phyloP scores from a whole-genome alignment of 441 rosid genomes.

The Pelargonium myrrhifolium region DNA sequence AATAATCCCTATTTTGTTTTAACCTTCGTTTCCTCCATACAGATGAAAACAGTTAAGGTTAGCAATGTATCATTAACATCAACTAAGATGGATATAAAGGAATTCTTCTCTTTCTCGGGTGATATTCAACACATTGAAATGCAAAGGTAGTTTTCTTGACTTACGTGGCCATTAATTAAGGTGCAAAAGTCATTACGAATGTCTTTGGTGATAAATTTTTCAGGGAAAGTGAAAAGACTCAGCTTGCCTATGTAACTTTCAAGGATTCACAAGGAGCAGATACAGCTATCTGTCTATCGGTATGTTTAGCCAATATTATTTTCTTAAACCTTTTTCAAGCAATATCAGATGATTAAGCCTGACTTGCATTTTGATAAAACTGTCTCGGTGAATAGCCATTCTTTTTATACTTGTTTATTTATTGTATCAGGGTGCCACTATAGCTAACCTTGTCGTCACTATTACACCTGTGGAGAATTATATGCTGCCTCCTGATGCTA shows the following conservation, averaged over 20 bases:
- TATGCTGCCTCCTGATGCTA: conserved; percentile 52
- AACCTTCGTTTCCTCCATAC: conserved; percentile 11
- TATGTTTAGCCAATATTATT: conserved; percentile 18
- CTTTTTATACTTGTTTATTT: not conserved
- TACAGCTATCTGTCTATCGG: conserved; percentile 62
- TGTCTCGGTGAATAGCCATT: not conserved
- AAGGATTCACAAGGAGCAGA: conserved; percentile 68
- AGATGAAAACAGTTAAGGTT: conserved; percentile 58
- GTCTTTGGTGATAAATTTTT: conserved; percentile 11
- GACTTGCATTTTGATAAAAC: not conserved
- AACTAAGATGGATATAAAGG: conserved; percentile 40
- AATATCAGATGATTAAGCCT: not conserved
- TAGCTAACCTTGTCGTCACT: conserved; percentile 48
- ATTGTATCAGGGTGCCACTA: conserved; percentile 57
- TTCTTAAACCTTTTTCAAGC: not conserved
- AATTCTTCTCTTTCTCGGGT: conserved; percentile 67
- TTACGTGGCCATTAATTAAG: not conserved
- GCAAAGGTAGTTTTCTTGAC: conserved; percentile 31
- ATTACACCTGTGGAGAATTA: conserved; percentile 50
- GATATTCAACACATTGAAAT: conserved; percentile 52
- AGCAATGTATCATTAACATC: conserved; percentile 46
- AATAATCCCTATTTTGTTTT: not conserved
- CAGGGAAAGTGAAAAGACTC: conserved; percentile 54
- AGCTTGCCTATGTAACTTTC: conserved; percentile 55
- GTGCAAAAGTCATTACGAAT: conserved; percentile 10